These are phyloP conservation scores for Entrophospora sp. DNA, from an alignment of 192 early-diverging fungal species.

Conservation along the genomic window DNA sequence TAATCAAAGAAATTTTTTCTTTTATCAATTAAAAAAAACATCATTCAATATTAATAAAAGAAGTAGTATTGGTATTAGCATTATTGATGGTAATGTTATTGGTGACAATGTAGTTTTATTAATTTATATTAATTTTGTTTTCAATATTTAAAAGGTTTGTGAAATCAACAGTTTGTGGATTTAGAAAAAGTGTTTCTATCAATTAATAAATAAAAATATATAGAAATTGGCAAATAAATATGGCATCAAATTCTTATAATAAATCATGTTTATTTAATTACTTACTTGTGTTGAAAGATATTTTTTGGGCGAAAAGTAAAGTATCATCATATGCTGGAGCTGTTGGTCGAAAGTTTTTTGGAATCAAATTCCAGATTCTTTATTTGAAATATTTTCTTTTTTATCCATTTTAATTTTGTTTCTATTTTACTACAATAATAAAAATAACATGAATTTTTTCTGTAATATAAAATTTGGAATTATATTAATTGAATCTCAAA, in stretches of 20 bases:
- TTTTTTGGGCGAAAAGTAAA: too few species aligned
- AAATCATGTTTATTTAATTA: background rate
- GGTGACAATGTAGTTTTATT: too few species aligned
- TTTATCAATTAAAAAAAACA: too few species aligned
- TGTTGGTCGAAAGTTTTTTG: conserved; percentile 71
- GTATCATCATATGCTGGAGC: conserved; percentile 45
- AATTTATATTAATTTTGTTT: conserved; percentile 59
- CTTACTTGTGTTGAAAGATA: conserved; percentile 28
- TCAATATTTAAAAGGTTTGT: conserved; percentile 60
- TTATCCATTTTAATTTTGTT: conserved; percentile 57
- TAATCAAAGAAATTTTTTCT: too few species aligned
- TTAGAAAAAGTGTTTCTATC: conserved; percentile 46
- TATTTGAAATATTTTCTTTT: conserved; percentile 45
- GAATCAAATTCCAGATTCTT: conserved; percentile 51
- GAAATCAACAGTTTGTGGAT: conserved; percentile 79
- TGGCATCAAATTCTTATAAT: background rate
- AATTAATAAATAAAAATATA: conserved; percentile 8
- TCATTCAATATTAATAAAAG: too few species aligned
- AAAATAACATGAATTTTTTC: background rate
- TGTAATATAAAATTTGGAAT: background rate
- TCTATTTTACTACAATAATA: conserved; percentile 40
- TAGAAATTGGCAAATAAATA: conserved; percentile 6
- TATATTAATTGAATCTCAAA: background rate
- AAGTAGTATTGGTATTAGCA: too few species aligned
- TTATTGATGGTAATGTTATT: too few species aligned